phyloP scores from a whole-genome alignment of 2,329 filamentous ascomycete genomes.

The Arthrobotrys conoides region DNA sequence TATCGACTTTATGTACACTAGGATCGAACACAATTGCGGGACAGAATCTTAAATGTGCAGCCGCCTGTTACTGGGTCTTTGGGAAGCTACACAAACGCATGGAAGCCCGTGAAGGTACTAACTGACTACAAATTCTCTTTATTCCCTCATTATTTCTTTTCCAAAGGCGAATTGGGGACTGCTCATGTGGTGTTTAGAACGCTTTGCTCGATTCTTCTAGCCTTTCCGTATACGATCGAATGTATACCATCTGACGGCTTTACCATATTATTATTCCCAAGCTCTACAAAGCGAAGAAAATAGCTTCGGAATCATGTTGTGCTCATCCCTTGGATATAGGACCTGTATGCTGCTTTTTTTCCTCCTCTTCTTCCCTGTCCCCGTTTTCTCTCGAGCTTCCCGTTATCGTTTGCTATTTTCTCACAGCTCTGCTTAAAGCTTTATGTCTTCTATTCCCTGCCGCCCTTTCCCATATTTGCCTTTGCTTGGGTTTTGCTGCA shows the following conservation, averaged over 20 bases:
- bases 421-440: conserved; percentile 38
- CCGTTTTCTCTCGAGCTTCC: conserved; percentile 29
- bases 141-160: conserved; percentile 27
- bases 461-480: conserved; percentile 15
- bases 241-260: conserved; percentile 58
- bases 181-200: conserved; percentile 50
- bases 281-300: conserved; percentile 27
- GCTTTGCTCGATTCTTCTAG: conserved; percentile 44
- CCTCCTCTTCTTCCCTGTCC: conserved; percentile 21
- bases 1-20: conserved; percentile 57
- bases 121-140: conserved; percentile 29
- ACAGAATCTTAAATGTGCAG: conserved; percentile 49
- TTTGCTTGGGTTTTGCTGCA: conserved; percentile 24
- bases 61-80: conserved; percentile 20
- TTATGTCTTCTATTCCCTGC: conserved; percentile 43
- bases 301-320: conserved; percentile 28
- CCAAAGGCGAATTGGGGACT: conserved; percentile 31
- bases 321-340: conserved; percentile 35
- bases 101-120: conserved; percentile 3
- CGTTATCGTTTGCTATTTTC: conserved; percentile 54
- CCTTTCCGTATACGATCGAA: conserved; percentile 38
- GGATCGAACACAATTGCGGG: conserved; percentile 42
- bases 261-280: conserved; percentile 35
- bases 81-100: conserved; percentile 8
- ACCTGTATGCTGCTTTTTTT: conserved; percentile 47